Conservation (phyloP, 2,329 filamentous ascomycete genomes). For the Ambrosiella cleistominuta region DNA sequence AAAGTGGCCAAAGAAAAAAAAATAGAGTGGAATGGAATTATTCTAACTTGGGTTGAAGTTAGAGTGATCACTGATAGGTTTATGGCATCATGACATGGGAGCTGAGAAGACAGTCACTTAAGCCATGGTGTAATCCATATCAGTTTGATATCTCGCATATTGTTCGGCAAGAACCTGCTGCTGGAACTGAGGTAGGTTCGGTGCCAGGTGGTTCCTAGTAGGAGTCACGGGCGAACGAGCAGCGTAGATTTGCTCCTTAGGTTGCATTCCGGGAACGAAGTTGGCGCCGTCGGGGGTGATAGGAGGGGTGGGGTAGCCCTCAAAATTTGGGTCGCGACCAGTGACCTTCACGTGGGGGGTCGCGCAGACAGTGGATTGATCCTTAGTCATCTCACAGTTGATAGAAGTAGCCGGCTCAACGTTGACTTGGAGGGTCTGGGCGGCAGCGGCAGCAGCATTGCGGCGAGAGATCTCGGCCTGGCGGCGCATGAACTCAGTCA, state of each 20-base stretch:
- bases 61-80: neutral
- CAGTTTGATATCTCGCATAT: slow-evolving; percentile 7
- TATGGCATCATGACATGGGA: neutral
- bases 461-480: slow-evolving; percentile 38
- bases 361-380: slow-evolving; percentile 43
- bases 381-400: slow-evolving; percentile 28
- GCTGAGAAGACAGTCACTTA: neutral
- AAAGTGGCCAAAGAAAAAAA: neutral
- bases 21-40: neutral
- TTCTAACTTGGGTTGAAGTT: neutral
- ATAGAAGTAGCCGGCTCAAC: slow-evolving; percentile 66
- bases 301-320: slow-evolving; percentile 69
- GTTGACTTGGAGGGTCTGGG: slow-evolving; percentile 29
- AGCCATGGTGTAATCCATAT: slow-evolving; percentile 12
- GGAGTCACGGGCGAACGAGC: slow-evolving; percentile 46
- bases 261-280: slow-evolving; percentile 30
- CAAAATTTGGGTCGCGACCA: slow-evolving; percentile 36
- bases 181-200: slow-evolving; percentile 15
- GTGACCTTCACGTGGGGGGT: slow-evolving; percentile 57
- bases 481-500: slow-evolving; percentile 41
- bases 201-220: slow-evolving; percentile 30
- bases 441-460: slow-evolving; percentile 18
- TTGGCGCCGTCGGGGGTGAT: slow-evolving; percentile 60
- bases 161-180: slow-evolving; percentile 11
- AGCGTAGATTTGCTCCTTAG: slow-evolving; percentile 30